These are phyloP conservation scores for Fusarium sp. DNA, from an alignment of 2,329 filamentous ascomycete species.

Conservation along the genomic window DNA sequence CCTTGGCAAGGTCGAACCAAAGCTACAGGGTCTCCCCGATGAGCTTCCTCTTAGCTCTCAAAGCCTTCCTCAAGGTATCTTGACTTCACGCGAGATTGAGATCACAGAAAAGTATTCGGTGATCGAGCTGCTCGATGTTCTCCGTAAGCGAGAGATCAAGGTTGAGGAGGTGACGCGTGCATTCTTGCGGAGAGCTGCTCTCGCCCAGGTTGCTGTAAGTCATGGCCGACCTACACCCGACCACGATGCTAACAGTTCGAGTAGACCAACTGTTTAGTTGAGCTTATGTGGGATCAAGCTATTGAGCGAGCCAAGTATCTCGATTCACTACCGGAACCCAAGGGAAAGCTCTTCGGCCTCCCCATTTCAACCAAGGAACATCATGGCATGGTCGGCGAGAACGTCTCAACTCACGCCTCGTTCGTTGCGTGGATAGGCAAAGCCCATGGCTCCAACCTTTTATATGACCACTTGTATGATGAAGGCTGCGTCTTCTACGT, in stretches of 20 bases:
- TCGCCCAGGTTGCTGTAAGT: conserved; percentile 41
- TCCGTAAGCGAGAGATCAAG: conserved; percentile 32
- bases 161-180: conserved; percentile 43
- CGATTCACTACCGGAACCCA: conserved; percentile 46
- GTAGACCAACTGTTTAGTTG: conserved; percentile 47
- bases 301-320: conserved; percentile 46
- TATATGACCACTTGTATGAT: conserved; percentile 43
- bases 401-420: conserved; percentile 42
- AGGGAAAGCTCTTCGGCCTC: conserved; percentile 47
- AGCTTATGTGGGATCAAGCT: conserved; percentile 49
- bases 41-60: conserved; percentile 36
- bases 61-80: conserved; percentile 28
- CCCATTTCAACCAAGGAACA: conserved; percentile 50
- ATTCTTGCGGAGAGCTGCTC: conserved; percentile 38
- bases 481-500: conserved; percentile 55
- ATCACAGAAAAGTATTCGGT: conserved; percentile 43
- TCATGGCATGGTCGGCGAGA: conserved; percentile 47
- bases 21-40: conserved; percentile 36
- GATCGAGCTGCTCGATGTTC: conserved; percentile 28
- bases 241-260: neutral
- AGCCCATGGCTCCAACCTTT: conserved; percentile 45
- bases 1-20: conserved; percentile 41
- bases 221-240: no score
- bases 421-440: conserved; percentile 46
- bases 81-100: conserved; percentile 41